Evolutionary conservation across 1,284 basidiomycete genomes (phyloP), one percentile per base, ranked within the genome.

Genomic region (Lignosus rhinocerotis): DNA sequence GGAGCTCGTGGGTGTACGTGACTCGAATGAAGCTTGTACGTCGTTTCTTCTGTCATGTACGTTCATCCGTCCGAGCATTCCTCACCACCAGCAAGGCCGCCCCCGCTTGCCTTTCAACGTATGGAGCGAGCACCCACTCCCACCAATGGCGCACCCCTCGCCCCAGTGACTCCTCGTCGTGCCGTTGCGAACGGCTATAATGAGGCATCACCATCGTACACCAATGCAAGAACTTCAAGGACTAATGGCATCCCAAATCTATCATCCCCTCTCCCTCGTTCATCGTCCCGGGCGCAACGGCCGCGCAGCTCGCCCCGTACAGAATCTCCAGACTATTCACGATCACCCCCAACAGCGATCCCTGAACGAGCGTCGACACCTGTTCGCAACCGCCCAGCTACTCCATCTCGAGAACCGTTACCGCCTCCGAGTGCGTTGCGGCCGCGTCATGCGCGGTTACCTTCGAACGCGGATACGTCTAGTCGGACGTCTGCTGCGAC

Each of bases 1-100:
- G 64, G 82, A 80, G 31, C 70, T 91, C 31, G 79, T 84, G 36
- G 87, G 87, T 11, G 68, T 90, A 4, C 63, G 72, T 52, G 78
- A 83, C 55, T 73, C 76, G 21, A 78, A 76, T 42, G 67, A 65
- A 61, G 54, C 72, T 67, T 71, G 80, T 81, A 70, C 55, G 71
- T 61, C 51, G 42, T 33, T 58, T 51, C 34, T 47, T 58, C 50
- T 52, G 51, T 61, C 33, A 45, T 49, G 14, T 38, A 31, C 33
- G 55, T 59, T 32, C 48, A 59, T 43, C 9, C 51, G 49, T 59
- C 48, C 59, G 58, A 64, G 58, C 62, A 55, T 57, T 67, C 57
- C 58, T 55, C 55, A 51, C 56, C 67, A 74, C 68, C 68, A 56
- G 66, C 71, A 53, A 71, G 69, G 55, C 69, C 69, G 38, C 67